Evolutionary conservation across 75 land plant species (phyloP), one percentile per base, ranked within the genome.

Genomic region (Pinus albicaulis): DNA sequence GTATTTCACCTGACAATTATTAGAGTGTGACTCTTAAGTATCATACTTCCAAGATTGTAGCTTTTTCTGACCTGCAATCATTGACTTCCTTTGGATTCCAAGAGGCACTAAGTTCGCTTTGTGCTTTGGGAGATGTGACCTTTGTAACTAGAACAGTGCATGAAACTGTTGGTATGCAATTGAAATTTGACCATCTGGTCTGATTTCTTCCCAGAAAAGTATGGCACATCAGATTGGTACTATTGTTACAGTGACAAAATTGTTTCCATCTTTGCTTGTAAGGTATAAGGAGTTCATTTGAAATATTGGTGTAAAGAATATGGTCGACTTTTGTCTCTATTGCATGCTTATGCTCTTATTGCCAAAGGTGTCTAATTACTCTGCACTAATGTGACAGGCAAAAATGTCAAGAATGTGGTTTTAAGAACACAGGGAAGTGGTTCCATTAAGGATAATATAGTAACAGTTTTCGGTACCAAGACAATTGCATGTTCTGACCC

Each of bases 321-420:
- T 82, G 90, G 93, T 15, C 91, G 91, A 72, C 89, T 96, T 26
- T 74, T 92, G 59, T 81, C 94, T 53, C 73, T 96, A 23, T 85
- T 96, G 78, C 93, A 94, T 89, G 99, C 95, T 19, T 96, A 96
- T 84, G 99, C 99, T 20, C 75, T 96, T 73, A 96, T 96, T 78
- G 84, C 95, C 57, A 92, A 84, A 86, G 91, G 90, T 34, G 95
- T 96, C 36, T 84, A 94, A 48, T 71, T 96, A 3, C 83, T 96
- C 36, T 96, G 99, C 87, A 92, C 86, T 57, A 94, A 92, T 71
- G 80, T 83, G 57, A 77, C 86, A 55, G 95, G 91, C 3, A 92
- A 88, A 74, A 89, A 82, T 83, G 57, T 69, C 53, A 89, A 86
- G 57, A 85, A 89, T 65, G 80, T 85, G 53, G 82, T 92, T 31